Evolutionary conservation across 345 rosid species (phyloP).

Genomic region (Carallia pectinifolia): DNA sequence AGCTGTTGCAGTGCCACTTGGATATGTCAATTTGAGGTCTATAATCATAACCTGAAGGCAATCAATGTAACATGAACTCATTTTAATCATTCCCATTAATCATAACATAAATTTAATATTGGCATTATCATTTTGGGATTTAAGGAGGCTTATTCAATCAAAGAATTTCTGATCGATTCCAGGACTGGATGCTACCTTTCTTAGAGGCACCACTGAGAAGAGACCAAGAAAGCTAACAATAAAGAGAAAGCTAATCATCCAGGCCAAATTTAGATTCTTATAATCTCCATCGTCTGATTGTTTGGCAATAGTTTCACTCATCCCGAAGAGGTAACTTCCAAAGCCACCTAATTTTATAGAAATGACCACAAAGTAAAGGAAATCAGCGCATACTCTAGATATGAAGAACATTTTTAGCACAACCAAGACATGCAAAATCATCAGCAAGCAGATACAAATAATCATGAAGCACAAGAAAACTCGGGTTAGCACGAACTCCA

Average conservation of each 20-base stretch:
- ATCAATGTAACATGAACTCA: background rate
- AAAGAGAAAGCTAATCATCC: slow-evolving; percentile 84
- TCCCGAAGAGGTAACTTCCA: slow-evolving; percentile 73
- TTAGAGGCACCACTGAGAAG: slow-evolving; percentile 69
- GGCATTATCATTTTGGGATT: background rate
- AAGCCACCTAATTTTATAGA: slow-evolving; percentile 50
- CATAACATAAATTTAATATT: too few relatives aligned
- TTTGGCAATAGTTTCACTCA: slow-evolving; percentile 60
- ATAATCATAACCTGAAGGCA: slow-evolving; percentile 66
- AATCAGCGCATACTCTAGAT: slow-evolving; percentile 10
- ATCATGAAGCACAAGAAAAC: too few relatives aligned
- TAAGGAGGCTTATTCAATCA: background rate
- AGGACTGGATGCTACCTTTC: slow-evolving; percentile 50
- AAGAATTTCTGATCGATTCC: background rate
- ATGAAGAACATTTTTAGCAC: background rate
- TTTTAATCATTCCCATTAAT: background rate
- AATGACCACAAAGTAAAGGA: slow-evolving; percentile 9
- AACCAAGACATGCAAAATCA: background rate
- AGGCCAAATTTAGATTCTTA: slow-evolving; percentile 52
- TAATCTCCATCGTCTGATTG: slow-evolving; percentile 38
- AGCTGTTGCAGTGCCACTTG: slow-evolving; percentile 90
- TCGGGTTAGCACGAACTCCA: too few relatives aligned
- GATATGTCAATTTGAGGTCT: slow-evolving; percentile 69
- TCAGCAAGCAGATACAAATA: background rate
- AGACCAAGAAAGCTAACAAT: slow-evolving; percentile 89